These are phyloP conservation scores for Globisporangium cederbergense DNA, from an alignment of 352 stramenopile species.

Conservation along the genomic window DNA sequence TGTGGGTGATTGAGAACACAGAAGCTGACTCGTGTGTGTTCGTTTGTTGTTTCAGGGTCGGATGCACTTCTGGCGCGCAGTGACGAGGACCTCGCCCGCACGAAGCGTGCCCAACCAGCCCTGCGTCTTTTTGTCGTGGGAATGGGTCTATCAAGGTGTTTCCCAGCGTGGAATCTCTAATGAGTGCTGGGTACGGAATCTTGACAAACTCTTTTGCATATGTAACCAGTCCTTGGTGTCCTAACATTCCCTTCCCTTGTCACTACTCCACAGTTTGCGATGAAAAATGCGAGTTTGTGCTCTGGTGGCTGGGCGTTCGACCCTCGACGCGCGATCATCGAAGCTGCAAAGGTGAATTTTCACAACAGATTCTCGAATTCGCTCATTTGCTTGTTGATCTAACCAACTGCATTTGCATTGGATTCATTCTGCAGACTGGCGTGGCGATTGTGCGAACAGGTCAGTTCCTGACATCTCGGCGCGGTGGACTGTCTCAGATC, in stretches of 20 bases:
- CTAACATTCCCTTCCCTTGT: not conserved
- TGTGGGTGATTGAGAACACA: not conserved
- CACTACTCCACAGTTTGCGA: constrained; percentile 52
- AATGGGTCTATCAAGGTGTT: constrained; percentile 85
- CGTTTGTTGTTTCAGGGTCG: constrained; percentile 36
- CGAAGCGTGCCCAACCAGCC: constrained; percentile 28
- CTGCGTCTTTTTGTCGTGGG: constrained; percentile 80
- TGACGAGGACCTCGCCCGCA: constrained; percentile 38
- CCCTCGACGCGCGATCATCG: constrained; percentile 65
- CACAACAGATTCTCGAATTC: not conserved
- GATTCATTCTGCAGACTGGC: constrained; percentile 26
- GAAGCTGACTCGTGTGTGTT: not conserved
- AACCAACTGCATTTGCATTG: not conserved
- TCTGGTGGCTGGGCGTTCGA: constrained; percentile 67
- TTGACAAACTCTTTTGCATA: no score
- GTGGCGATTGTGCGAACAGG: constrained; percentile 71
- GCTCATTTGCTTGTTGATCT: not conserved
- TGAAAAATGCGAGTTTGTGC: constrained; percentile 75
- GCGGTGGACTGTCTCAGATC: constrained; percentile 32
- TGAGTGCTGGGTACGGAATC: constrained; percentile 59
- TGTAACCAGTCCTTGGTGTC: not conserved
- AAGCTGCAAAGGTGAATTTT: constrained; percentile 56
- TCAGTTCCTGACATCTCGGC: constrained; percentile 57
- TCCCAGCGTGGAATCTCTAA: constrained; percentile 76
- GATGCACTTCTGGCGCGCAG: constrained; percentile 81